Percentiles rank a stretch among this genome's conserved stretches.
Conservation (phyloP, 2,329 filamentous ascomycete species). For the Bipolaris gigantea region DNA sequence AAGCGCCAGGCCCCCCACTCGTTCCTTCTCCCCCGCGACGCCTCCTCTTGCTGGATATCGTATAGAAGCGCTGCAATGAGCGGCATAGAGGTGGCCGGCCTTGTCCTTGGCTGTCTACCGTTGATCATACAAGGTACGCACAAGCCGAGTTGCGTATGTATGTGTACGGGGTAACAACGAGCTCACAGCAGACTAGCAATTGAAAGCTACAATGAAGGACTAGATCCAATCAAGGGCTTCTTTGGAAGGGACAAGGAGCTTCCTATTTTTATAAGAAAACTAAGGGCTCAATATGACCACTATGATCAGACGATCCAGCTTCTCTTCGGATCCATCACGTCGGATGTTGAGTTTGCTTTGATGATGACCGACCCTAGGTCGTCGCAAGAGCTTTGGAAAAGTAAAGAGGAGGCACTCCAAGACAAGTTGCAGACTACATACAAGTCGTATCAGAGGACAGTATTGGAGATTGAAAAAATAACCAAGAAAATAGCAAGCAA, state of each 20-base stretch:
- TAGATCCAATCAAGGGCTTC: slow-evolving; percentile 46
- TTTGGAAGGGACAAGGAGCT: slow-evolving; percentile 42
- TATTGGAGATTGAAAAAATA: slow-evolving; percentile 41
- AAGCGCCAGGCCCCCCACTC: slow-evolving; percentile 13
- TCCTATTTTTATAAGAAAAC: slow-evolving; percentile 41
- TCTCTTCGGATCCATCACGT: slow-evolving; percentile 42
- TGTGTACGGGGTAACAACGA: background rate
- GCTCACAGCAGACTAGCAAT: slow-evolving; percentile 22
- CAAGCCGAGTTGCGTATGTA: slow-evolving; percentile 1
- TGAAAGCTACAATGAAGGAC: slow-evolving; percentile 46
- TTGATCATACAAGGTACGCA: slow-evolving; percentile 41
- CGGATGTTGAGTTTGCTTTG: slow-evolving; percentile 40
- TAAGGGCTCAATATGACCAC: slow-evolving; percentile 44
- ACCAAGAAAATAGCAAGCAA: slow-evolving; percentile 43
- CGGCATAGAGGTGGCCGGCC: slow-evolving; percentile 37
- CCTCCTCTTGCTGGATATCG: background rate
- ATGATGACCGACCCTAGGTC: slow-evolving; percentile 39
- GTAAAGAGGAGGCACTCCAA: slow-evolving; percentile 32
- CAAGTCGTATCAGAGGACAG: slow-evolving; percentile 40
- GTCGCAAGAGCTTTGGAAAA: slow-evolving; percentile 38
- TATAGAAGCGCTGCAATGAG: slow-evolving; percentile 25
- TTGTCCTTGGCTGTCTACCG: slow-evolving; percentile 45
- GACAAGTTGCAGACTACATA: slow-evolving; percentile 42
- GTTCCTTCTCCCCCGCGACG: slow-evolving; percentile 5
- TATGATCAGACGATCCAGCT: slow-evolving; percentile 42